These are phyloP conservation scores for Paratinospora sagittata DNA, from an alignment of 164 flowering plant genomes.

Conservation along the genomic window DNA sequence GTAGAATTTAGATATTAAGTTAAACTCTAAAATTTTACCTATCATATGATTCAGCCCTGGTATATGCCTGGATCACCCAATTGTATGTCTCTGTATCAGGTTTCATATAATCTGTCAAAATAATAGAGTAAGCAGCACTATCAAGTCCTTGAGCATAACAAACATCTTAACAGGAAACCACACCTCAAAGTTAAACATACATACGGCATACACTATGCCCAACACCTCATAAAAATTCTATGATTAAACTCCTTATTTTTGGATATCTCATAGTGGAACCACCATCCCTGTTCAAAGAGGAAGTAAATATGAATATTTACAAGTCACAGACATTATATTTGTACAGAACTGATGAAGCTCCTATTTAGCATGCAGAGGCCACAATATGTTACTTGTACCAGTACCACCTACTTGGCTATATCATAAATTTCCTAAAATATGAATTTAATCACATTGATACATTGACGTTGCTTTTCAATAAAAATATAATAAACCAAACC, in stretches of 20 bases:
- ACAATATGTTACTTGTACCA: neutral
- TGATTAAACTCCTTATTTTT: neutral
- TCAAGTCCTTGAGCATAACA: too few species aligned
- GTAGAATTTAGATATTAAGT: neutral
- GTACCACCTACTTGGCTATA: neutral
- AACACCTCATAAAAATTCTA: neutral
- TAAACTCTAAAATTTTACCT: constrained; percentile 39
- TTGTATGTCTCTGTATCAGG: constrained; percentile 94
- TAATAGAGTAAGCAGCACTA: constrained; percentile 4
- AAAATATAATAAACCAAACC: too few species aligned
- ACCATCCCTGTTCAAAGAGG: neutral
- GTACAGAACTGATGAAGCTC: neutral
- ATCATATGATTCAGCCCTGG: constrained; percentile 95
- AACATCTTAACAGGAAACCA: neutral
- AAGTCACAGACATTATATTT: neutral
- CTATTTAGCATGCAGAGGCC: neutral
- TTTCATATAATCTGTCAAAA: constrained; percentile 71
- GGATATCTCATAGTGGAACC: neutral
- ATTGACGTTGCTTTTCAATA: too few species aligned
- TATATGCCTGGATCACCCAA: constrained; percentile 97
- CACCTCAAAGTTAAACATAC: neutral
- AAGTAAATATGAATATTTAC: neutral
- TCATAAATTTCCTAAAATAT: neutral
- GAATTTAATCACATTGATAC: too few species aligned
- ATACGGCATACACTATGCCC: neutral